Evolutionary conservation across 2,329 filamentous ascomycete species (phyloP).

Genomic region (Sarocladiaceae sp.): DNA sequence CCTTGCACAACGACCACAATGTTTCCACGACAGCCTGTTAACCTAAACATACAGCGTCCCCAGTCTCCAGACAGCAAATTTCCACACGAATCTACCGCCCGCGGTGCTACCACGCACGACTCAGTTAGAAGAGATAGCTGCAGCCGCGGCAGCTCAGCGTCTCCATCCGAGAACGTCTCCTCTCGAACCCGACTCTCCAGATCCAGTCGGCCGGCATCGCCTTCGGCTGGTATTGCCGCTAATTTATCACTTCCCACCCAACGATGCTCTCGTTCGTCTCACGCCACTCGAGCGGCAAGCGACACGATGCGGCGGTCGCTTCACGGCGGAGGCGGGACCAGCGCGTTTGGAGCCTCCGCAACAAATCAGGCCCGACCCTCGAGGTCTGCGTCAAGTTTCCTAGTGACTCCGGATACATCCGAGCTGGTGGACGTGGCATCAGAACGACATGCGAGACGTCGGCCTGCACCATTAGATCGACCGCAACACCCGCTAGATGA

Average conservation of each 20-base stretch:
- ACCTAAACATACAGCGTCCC: background rate
- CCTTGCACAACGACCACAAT: background rate
- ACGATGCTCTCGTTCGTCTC: slow-evolving; percentile 23
- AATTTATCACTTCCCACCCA: slow-evolving; percentile 18
- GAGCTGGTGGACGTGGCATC: slow-evolving; percentile 30
- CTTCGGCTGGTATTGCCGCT: slow-evolving; percentile 6
- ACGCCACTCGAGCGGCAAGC: slow-evolving; percentile 23
- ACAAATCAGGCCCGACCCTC: slow-evolving; percentile 17
- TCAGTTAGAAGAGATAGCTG: background rate
- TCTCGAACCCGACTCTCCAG: background rate
- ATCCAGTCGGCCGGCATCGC: slow-evolving; percentile 3
- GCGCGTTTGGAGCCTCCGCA: background rate
- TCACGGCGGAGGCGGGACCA: slow-evolving; percentile 18
- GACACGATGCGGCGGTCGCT: slow-evolving; percentile 32
- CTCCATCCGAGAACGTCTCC: slow-evolving; percentile 1
- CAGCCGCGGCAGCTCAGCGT: slow-evolving; percentile 4
- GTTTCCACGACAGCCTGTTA: background rate
- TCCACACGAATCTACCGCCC: background rate
- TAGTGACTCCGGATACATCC: slow-evolving; percentile 56
- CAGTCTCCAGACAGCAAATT: background rate
- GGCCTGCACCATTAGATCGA: slow-evolving; percentile 37
- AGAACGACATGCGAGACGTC: slow-evolving; percentile 34
- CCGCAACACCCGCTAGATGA: slow-evolving; percentile 42
- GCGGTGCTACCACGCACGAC: background rate
- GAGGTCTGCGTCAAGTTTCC: slow-evolving; percentile 27